phyloP scores from a whole-genome alignment of 768 basidiomycete species.

The Tylopilus plumbeoviolaceoides region DNA sequence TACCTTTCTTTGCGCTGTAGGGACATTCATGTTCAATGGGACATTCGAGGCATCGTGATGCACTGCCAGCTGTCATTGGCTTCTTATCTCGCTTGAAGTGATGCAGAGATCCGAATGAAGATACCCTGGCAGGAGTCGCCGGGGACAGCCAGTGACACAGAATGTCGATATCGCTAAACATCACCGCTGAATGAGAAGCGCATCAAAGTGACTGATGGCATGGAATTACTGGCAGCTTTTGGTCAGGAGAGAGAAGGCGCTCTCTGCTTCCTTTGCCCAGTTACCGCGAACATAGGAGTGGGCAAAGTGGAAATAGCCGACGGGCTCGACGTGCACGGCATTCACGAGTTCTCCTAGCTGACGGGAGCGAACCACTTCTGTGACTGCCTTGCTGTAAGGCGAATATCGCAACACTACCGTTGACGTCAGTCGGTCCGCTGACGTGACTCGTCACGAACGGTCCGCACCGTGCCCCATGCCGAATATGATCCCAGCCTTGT shows the following conservation, averaged over 20 bases:
- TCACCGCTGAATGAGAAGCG: neutral
- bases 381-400: conserved; percentile 71
- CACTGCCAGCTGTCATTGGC: conserved; percentile 62
- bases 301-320: conserved; percentile 85
- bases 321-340: conserved; percentile 79
- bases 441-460: neutral
- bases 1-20: conserved; percentile 86
- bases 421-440: neutral
- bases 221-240: conserved; percentile 82
- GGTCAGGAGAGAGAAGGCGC: conserved; percentile 82
- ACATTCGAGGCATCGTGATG: conserved; percentile 76
- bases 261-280: conserved; percentile 66
- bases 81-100: conserved; percentile 77
- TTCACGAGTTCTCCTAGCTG: conserved; percentile 76
- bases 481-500: conserved; percentile 68
- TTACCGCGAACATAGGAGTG: conserved; percentile 86
- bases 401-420: conserved; percentile 81
- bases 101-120: conserved; percentile 81
- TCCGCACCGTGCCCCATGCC: conserved; percentile 80
- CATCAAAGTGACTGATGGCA: neutral
- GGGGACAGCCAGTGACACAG: conserved; percentile 75
- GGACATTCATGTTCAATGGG: conserved; percentile 67
- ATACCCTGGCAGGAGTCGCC: conserved; percentile 59
- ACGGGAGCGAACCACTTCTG: conserved; percentile 66
- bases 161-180: conserved; percentile 75